A percentile compares a stretch with the other conserved stretches of the same genome.
Conservation (phyloP, 345 rosid species). For the Citrus sinensis region DNA sequence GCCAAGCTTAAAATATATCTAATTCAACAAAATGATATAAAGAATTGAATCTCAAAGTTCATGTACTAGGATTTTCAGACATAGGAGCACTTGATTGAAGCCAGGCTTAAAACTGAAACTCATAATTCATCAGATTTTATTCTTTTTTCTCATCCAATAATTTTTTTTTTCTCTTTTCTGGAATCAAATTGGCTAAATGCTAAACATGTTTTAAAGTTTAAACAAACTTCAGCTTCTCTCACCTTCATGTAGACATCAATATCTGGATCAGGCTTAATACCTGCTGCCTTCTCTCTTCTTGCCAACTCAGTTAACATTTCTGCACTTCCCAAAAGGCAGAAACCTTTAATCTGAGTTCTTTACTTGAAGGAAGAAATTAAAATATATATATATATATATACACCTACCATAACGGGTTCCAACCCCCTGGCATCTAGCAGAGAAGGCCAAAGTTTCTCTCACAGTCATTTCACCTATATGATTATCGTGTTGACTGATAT, state of each 20-base stretch:
- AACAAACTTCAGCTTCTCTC: background rate
- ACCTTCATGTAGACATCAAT: constrained; percentile 83
- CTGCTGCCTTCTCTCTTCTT: constrained; percentile 77
- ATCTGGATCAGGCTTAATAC: constrained; percentile 79
- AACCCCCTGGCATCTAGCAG: constrained; percentile 79
- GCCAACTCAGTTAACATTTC: constrained; percentile 66
- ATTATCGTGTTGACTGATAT: constrained; percentile 74
- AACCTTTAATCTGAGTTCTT: background rate
- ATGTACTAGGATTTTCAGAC: background rate
- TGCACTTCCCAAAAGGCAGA: constrained; percentile 13
- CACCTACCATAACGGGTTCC: constrained; percentile 53
- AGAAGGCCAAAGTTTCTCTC: constrained; percentile 81
- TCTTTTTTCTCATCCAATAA: background rate
- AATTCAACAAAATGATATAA: background rate
- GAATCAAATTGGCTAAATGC: background rate
- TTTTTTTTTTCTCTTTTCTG: background rate
- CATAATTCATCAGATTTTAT: background rate
- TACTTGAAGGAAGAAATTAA: background rate
- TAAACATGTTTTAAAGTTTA: background rate
- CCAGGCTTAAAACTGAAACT: background rate
- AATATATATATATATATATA: background rate
- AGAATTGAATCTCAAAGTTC: background rate
- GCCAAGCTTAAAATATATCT: background rate
- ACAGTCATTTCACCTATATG: constrained; percentile 85
- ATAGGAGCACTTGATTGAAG: background rate